Percentiles rank a stretch among this genome's conserved stretches.
phyloP scores from a whole-genome alignment of 1,139 yeast genomes.

The Kodamaea anthophila region DNA sequence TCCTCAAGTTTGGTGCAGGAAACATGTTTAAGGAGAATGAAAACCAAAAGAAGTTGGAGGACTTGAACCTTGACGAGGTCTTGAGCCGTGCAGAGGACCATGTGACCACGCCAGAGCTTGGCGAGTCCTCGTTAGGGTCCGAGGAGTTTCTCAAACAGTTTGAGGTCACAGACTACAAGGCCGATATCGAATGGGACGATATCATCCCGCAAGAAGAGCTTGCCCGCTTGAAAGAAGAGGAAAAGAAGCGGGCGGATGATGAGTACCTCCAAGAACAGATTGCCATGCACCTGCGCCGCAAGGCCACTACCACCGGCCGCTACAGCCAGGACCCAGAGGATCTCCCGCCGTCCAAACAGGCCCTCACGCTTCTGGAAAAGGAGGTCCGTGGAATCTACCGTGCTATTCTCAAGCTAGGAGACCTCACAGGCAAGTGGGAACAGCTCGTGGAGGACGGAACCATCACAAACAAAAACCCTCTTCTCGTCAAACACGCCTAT shows the following conservation, averaged over 20 bases:
- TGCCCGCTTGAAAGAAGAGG: conserved; percentile 83
- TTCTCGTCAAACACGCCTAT: conserved; percentile 70
- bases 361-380: conserved; percentile 64
- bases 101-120: conserved; percentile 90
- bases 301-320: conserved; percentile 30
- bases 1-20: conserved; percentile 96
- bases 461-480: conserved; percentile 78
- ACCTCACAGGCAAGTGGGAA: conserved; percentile 76
- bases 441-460: conserved; percentile 87
- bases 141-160: conserved; percentile 96
- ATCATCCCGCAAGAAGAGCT: conserved; percentile 95
- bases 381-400: conserved; percentile 85
- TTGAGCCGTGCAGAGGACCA: conserved; percentile 97
- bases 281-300: conserved; percentile 77
- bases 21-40: conserved; percentile 93
- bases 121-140: conserved; percentile 95
- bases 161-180: conserved; percentile 97
- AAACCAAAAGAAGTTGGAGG: conserved; percentile 91
- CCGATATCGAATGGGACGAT: conserved; percentile 99
- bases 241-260: conserved; percentile 79
- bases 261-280: conserved; percentile 83
- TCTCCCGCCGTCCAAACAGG: conserved; percentile 19
- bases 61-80: conserved; percentile 92
- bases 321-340: conserved; percentile 32
- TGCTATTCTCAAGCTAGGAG: conserved; percentile 78